A percentile compares a stretch with the other conserved stretches of the same genome.
Evolutionary conservation across 306 rosid genomes (phyloP).

Genomic region (Delonix regia): DNA sequence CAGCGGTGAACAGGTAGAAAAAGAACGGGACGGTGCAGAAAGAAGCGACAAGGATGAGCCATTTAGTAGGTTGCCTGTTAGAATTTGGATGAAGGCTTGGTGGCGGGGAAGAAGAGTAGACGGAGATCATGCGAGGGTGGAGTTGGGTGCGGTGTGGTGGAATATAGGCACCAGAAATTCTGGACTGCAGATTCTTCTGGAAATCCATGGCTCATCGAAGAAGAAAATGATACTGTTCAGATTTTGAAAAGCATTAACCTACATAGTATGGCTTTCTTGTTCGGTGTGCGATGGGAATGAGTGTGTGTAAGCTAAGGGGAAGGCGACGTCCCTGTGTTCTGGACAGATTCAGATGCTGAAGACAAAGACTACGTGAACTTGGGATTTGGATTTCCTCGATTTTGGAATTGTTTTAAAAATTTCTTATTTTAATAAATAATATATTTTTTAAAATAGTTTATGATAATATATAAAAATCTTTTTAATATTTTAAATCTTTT

Average conservation of each 20-base stretch:
- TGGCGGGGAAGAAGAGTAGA: neutral
- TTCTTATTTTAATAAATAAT: too few relatives aligned
- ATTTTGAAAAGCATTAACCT: neutral
- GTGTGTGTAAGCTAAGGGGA: neutral
- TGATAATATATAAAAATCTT: too few relatives aligned
- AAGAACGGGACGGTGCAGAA: constrained; percentile 51
- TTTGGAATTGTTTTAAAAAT: too few relatives aligned
- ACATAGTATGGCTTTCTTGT: neutral
- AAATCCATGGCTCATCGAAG: constrained; percentile 27
- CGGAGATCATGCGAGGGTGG: constrained; percentile 54
- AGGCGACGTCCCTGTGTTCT: neutral
- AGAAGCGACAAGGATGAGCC: constrained; percentile 36
- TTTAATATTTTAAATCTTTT: too few relatives aligned
- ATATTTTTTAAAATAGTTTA: too few relatives aligned
- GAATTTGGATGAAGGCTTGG: neutral
- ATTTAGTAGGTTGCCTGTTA: constrained; percentile 38
- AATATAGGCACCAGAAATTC: constrained; percentile 11
- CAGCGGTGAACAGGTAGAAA: constrained; percentile 58
- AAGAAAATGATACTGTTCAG: neutral
- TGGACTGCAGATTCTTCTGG: neutral
- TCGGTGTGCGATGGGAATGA: neutral
- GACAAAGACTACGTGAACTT: too few relatives aligned
- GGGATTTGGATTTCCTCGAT: too few relatives aligned
- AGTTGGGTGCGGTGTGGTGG: constrained; percentile 56
- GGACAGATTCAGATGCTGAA: neutral